Evolutionary conservation across 805 yeast species (phyloP).

Genomic region (Martiniozyma abietophila): DNA sequence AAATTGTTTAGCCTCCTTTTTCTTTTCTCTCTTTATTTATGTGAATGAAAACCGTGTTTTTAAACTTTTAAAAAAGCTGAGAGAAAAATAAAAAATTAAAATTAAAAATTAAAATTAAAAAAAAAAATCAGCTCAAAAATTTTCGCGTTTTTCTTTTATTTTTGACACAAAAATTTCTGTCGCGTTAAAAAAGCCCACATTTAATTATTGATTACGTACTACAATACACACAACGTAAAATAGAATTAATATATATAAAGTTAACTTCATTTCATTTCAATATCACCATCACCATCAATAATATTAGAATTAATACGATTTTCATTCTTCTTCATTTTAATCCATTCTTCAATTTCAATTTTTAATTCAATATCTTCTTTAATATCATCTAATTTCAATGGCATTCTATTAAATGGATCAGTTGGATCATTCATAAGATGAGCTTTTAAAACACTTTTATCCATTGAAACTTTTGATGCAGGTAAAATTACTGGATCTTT

Average conservation of each 20-base stretch:
- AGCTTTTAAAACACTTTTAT: conserved; percentile 84
- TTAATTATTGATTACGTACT: background rate
- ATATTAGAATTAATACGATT: conserved; percentile 6
- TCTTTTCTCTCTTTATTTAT: too few species aligned
- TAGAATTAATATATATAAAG: too few species aligned
- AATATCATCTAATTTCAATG: conserved; percentile 83
- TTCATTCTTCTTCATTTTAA: conserved; percentile 28
- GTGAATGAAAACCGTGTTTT: too few species aligned
- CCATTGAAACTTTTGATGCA: conserved; percentile 73
- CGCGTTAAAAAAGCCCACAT: too few species aligned
- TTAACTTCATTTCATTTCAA: conserved; percentile 13
- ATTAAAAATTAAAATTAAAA: too few species aligned
- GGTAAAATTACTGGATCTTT: conserved; percentile 95
- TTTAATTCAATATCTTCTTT: conserved; percentile 66
- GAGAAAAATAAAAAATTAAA: too few species aligned
- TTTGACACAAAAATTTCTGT: too few species aligned
- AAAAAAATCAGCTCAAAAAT: too few species aligned
- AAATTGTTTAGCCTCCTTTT: too few species aligned
- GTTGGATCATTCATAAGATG: conserved; percentile 91
- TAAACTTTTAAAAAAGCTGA: too few species aligned
- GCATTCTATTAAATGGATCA: conserved; percentile 94
- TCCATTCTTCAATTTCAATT: conserved; percentile 50
- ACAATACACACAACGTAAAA: background rate
- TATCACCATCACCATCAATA: conserved; percentile 20
- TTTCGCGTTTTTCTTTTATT: too few species aligned